Evolutionary conservation across 495 filamentous ascomycete species (phyloP).

Genomic region (Penicillium coffeae): DNA sequence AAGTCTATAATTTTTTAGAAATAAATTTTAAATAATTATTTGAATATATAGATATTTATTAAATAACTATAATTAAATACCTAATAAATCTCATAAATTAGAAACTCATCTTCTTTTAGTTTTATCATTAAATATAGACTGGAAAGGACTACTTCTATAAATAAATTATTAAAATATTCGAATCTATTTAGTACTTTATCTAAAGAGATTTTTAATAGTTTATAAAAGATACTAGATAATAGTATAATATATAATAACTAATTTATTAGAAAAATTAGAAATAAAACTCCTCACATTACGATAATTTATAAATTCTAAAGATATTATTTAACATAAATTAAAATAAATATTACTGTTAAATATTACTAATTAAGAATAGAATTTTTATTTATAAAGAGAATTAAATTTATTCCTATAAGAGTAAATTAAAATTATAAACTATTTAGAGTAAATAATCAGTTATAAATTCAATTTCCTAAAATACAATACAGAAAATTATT

Average conservation of each 20-base stretch:
- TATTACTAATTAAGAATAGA: too few species aligned
- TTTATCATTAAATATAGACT: neutral
- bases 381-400: too few species aligned
- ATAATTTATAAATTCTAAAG: too few species aligned
- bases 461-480: neutral
- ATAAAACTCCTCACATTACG: too few species aligned
- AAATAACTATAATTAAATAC: conserved; percentile 1
- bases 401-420: too few species aligned
- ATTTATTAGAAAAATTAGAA: too few species aligned
- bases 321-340: conserved; percentile 4
- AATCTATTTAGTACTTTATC: neutral
- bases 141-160: neutral
- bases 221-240: too few species aligned
- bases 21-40: neutral
- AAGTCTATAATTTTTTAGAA: neutral
- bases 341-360: neutral
- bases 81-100: neutral
- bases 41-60: conserved; percentile 11
- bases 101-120: neutral
- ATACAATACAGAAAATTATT: too few species aligned
- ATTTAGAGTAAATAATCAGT: too few species aligned
- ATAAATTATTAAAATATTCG: neutral
- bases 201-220: neutral
- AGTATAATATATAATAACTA: too few species aligned
- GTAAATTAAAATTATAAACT: too few species aligned